A percentile compares a stretch with the other conserved stretches of the same genome.
phyloP scores from a whole-genome alignment of 2,329 filamentous ascomycete species.

The Phyllosticta capitalensis region DNA sequence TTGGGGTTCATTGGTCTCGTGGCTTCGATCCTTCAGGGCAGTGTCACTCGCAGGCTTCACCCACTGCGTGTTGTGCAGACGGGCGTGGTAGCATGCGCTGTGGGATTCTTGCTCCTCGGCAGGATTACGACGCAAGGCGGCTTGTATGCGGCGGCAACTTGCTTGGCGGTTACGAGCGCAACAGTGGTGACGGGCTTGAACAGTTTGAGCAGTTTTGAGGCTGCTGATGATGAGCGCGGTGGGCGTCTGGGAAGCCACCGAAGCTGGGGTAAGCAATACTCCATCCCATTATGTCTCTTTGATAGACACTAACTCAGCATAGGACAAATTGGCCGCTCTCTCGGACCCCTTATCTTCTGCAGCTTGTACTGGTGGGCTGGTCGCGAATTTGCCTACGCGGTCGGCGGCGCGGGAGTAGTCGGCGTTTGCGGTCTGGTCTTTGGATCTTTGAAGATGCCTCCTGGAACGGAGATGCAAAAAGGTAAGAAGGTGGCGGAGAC shows the following conservation, averaged over 20 bases:
- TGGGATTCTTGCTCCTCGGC: conserved; percentile 72
- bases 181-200: conserved; percentile 94
- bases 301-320: conserved; percentile 14
- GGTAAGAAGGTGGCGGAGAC: background rate
- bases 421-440: conserved; percentile 64
- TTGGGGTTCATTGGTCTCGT: conserved; percentile 87
- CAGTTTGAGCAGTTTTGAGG: conserved; percentile 84
- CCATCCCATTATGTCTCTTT: background rate
- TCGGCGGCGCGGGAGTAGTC: conserved; percentile 73
- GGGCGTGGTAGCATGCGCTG: conserved; percentile 67
- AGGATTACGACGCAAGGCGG: conserved; percentile 56
- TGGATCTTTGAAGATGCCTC: conserved; percentile 58
- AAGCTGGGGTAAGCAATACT: conserved; percentile 40
- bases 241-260: conserved; percentile 78
- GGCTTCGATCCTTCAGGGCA: conserved; percentile 84
- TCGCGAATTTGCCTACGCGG: conserved; percentile 69
- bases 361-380: conserved; percentile 98
- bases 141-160: conserved; percentile 72
- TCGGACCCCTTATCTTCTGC: conserved; percentile 85
- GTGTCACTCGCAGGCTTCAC: conserved; percentile 75
- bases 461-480: conserved; percentile 23
- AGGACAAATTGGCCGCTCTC: conserved; percentile 80
- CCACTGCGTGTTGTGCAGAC: conserved; percentile 71
- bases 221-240: conserved; percentile 67
- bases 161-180: conserved; percentile 81